Conservation (phyloP, 1,284 basidiomycete species). For the Sanguinoderma infundibulare region DNA sequence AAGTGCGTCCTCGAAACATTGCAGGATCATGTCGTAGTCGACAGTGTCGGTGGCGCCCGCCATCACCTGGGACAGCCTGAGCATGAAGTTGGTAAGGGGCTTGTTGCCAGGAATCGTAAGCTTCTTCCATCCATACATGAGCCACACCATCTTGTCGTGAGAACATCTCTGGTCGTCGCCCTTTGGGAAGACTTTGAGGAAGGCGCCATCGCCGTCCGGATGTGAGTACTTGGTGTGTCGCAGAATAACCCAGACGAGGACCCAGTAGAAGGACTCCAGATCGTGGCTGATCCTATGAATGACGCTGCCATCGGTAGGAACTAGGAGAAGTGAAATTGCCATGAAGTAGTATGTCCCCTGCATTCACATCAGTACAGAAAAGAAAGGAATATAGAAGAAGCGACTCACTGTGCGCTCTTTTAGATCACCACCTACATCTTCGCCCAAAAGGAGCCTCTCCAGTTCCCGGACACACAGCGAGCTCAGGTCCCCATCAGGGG, state of each 20-base stretch:
- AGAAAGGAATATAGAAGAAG: not conserved
- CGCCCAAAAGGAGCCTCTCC: not conserved
- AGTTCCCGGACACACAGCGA: not conserved
- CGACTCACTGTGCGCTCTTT: slow-evolving; percentile 16
- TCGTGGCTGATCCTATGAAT: slow-evolving; percentile 7
- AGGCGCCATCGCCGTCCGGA: not conserved
- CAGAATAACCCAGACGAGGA: slow-evolving; percentile 16
- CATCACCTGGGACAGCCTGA: not conserved
- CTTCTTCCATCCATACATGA: not conserved
- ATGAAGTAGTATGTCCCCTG: slow-evolving; percentile 23
- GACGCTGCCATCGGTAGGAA: not conserved
- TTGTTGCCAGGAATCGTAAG: not conserved
- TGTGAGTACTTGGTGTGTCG: slow-evolving; percentile 6
- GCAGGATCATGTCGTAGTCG: not conserved
- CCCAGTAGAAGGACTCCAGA: slow-evolving; percentile 20
- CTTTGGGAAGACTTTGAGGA: not conserved
- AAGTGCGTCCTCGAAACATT: not conserved
- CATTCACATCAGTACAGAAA: too few species aligned
- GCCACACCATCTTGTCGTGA: not conserved
- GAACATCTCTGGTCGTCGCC: not conserved
- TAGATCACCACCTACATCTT: not conserved
- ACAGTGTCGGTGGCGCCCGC: not conserved
- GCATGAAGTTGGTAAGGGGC: not conserved
- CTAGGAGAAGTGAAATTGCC: slow-evolving; percentile 6
- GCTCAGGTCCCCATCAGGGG: not conserved